Base-by-base conservation (phyloP, 352 stramenopile species). In the Globisporangium camurandrum region DNA sequence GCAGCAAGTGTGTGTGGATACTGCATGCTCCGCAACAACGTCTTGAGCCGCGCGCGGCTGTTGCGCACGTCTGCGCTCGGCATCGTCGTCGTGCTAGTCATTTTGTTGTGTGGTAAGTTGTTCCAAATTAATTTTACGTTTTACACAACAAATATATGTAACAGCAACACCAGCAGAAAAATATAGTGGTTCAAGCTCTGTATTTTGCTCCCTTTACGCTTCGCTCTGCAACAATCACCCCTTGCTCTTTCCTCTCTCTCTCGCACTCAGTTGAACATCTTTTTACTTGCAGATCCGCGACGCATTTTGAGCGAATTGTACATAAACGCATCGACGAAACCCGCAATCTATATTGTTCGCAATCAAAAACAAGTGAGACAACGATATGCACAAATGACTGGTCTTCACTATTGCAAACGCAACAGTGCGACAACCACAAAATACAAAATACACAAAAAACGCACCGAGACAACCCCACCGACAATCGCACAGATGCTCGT, bases 281-380 rank as follows among this genome's bases (percentile, higher is more conserved):
- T 47, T 4, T 68, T 75, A 51, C 48, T 67, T 20, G 55, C 42
- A 28, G 66, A 54, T 7, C 39, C 64, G 46, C 70, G 59, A 26
- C 69, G 71, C n/a, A 79, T 62, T 50, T 88, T 56, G 31, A 88
- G 70, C 56, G 76, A 88, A 57, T 88, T 86, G 67, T 91, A 89
- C 69, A 86, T 86, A 66, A 93, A 86, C 41, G 81, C 87, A 48
- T 93, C 81, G 39, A 93, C 71, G 50, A 93, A 93, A 31, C 81
- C 76, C n/a, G 81, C 81, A 51, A 93, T 93, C 81, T 93, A 54
- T 9, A 47, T 16, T 3, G 1, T 16, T 16, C 12, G 40, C 28
- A 27, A n/a, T n/a, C 17, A 58, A 14, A 36, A n/a, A 41, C 10
- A 44, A 23, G 6, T 27, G 38, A n/a, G 16, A 34, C 19, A 22